Conservation (phyloP, 768 basidiomycete genomes). For the Amanita inopinata region DNA sequence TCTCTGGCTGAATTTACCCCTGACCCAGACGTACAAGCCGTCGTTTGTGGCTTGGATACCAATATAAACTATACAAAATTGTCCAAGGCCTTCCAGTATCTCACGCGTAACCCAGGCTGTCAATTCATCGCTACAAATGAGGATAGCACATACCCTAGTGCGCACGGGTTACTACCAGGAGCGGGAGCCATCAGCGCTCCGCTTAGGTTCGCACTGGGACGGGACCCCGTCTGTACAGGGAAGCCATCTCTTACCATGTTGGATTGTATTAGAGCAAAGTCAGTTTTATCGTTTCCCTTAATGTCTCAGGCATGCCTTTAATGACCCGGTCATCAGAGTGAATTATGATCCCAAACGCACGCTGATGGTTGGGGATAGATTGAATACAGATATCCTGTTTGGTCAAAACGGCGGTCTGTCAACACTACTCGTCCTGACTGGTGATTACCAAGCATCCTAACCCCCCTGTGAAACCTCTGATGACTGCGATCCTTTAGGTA, state of each 20-base stretch:
- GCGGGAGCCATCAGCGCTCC: constrained; percentile 81
- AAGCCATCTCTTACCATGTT: constrained; percentile 91
- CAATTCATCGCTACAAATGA: constrained; percentile 87
- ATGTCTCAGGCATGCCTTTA: constrained; percentile 5
- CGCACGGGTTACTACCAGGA: constrained; percentile 69
- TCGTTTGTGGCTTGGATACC: constrained; percentile 88
- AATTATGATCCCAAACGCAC: constrained; percentile 79
- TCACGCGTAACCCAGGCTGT: constrained; percentile 70
- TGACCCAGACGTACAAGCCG: constrained; percentile 80
- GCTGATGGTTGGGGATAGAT: constrained; percentile 92
- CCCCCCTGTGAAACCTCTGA: not conserved
- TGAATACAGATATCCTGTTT: constrained; percentile 94
- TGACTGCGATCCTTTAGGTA: constrained; percentile 36
- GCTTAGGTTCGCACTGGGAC: constrained; percentile 60
- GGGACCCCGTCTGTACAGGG: constrained; percentile 71
- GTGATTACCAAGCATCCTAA: constrained; percentile 27
- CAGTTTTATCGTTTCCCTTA: constrained; percentile 12
- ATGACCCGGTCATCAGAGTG: constrained; percentile 39
- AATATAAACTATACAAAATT: constrained; percentile 90
- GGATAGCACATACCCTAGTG: constrained; percentile 83
- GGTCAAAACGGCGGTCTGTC: constrained; percentile 78
- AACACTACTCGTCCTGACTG: constrained; percentile 90
- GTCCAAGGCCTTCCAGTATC: constrained; percentile 85
- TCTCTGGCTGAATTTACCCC: constrained; percentile 56
- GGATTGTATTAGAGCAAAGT: constrained; percentile 77